Evolutionary conservation across 805 yeast genomes (phyloP).

Genomic region (Sugiyamaella lignohabitans): DNA sequence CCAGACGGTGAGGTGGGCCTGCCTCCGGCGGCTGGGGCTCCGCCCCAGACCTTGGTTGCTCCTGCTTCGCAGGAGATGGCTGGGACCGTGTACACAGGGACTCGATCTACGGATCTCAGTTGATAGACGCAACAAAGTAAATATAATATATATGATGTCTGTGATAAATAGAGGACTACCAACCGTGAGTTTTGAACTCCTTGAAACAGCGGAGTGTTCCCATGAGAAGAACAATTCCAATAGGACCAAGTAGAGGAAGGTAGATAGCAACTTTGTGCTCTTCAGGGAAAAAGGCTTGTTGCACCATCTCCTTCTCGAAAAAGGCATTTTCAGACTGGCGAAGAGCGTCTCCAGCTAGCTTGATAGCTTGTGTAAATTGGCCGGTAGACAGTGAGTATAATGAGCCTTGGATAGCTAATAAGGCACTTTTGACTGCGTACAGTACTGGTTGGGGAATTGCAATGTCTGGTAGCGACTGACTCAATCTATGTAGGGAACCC

Average conservation of each 20-base stretch:
- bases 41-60: too few relatives aligned
- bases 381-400: constrained; percentile 29
- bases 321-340: constrained; percentile 67
- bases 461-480: constrained; percentile 65
- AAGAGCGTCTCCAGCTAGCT: constrained; percentile 47
- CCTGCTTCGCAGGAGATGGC: too few relatives aligned
- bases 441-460: constrained; percentile 74
- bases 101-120: neutral
- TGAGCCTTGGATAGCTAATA: constrained; percentile 39
- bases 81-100: neutral
- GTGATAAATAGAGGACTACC: too few relatives aligned
- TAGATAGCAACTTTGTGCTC: constrained; percentile 95
- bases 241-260: constrained; percentile 83
- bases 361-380: constrained; percentile 37
- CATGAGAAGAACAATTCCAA: constrained; percentile 49
- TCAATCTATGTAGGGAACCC: constrained; percentile 62
- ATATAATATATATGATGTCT: too few relatives aligned
- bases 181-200: constrained; percentile 18
- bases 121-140: neutral
- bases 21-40: too few relatives aligned
- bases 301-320: constrained; percentile 91
- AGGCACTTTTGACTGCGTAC: constrained; percentile 47
- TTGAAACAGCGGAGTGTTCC: constrained; percentile 28
- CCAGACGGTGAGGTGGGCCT: too few relatives aligned
- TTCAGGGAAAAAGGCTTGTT: constrained; percentile 89